phyloP scores from a whole-genome alignment of 2,329 filamentous ascomycete genomes.

The Arthrobotrys megalospora region DNA sequence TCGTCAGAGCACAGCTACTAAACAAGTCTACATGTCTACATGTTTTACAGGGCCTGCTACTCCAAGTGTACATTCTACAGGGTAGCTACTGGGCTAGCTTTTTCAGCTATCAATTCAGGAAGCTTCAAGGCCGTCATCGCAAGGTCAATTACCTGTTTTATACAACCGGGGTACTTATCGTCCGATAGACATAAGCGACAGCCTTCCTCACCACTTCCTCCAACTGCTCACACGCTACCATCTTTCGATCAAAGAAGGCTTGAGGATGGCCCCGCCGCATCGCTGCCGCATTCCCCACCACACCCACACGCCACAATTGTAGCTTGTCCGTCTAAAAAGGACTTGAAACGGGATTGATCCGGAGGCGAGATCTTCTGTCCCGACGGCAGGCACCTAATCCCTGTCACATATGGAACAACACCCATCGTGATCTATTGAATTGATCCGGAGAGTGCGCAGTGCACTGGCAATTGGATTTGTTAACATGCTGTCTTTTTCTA shows the following conservation, averaged over 20 bases:
- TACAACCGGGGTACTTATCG: background rate
- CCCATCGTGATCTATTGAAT: slow-evolving; percentile 38
- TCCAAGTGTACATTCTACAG: background rate
- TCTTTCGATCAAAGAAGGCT: background rate
- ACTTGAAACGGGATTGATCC: slow-evolving; percentile 55
- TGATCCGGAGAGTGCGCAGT: slow-evolving; percentile 37
- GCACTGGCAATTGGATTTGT: background rate
- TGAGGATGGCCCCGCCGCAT: background rate
- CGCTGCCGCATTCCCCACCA: slow-evolving; percentile 19
- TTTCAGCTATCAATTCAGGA: slow-evolving; percentile 28
- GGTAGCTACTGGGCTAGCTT: slow-evolving; percentile 18
- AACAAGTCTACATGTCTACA: background rate
- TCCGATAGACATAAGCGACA: background rate
- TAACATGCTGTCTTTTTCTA: slow-evolving; percentile 60
- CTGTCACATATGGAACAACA: slow-evolving; percentile 54
- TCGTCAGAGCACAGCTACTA: slow-evolving; percentile 22
- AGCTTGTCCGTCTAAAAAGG: slow-evolving; percentile 4
- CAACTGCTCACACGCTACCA: background rate
- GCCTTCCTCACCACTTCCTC: background rate
- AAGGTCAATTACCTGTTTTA: slow-evolving; percentile 47
- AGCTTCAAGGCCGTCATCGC: slow-evolving; percentile 36
- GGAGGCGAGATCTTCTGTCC: slow-evolving; percentile 60
- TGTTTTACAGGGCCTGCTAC: background rate
- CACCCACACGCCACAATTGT: slow-evolving; percentile 11
- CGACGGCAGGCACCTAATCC: slow-evolving; percentile 57